Evolutionary conservation across 2,329 filamentous ascomycete genomes (phyloP), one percentile per base, ranked within the genome.

Genomic region (Grosmannia serpens): DNA sequence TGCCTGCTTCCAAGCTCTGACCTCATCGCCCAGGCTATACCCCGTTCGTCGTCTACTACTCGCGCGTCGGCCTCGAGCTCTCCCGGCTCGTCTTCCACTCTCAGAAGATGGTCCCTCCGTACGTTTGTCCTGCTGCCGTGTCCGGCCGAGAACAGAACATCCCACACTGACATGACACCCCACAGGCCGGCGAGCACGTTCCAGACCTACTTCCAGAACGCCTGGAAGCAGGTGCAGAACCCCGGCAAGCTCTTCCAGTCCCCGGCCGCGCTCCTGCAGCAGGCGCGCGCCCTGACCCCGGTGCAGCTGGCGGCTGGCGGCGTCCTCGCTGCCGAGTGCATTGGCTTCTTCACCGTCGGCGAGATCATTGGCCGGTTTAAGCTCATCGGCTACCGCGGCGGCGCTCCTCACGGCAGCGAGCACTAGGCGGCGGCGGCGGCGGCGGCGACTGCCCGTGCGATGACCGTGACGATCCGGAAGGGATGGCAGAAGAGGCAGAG

Each of bases 331-430:
- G 91, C 91, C 59, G 92, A 99, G 77, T 82, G 90, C 55, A 76
- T 99, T 65, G 94, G 94, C 62, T 99, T 99, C 83, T 99, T 97
- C 82, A 95, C 91, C 62, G 84, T 97, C 58, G 94, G 94, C 64
- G 91, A 97, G 82, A 97, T 99, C 74, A 85, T 99, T 68, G 94
- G 94, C 68, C 84, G 91, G 70, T 84, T 94, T 78, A 97, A 99
- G 87, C 74, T 99, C 67, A 81, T 99, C 67, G 94, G 94, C 64
- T 99, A 99, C 82, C 83, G 82, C 74, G 88, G 88, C 70, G 83
- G 88, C 71, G 70, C 71, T 64, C 73, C 73, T 52, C 63, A 80
- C 79, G 35, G 35, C 35, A 66, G 76, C 78, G 64, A 81, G 73
- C 83, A 83, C 74, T 83, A 78, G 77, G 49, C 53, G 33, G 15